Base-by-base conservation (phyloP, 805 yeast genomes). In the Lipomyces sp. region DNA sequence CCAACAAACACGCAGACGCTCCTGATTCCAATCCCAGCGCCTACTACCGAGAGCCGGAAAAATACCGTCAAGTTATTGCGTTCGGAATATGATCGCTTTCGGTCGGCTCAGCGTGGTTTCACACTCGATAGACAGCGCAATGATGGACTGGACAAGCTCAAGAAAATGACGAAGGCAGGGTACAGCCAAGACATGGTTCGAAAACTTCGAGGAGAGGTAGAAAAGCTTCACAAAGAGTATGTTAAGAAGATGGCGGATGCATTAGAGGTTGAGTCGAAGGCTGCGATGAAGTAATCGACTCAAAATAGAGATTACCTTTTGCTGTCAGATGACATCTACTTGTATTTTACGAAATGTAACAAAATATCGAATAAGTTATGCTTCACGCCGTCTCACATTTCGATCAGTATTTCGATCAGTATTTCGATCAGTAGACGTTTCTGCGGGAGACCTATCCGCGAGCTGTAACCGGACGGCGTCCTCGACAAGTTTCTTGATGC, bases 1-100 rank as follows among this genome's bases (percentile, higher is more conserved):
- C 79, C 86, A 1, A 72, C 78, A 47, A 85, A 84, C 64, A 81
- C 82, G 31, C 95, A 84, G 67, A 74, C 83, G 29, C 71, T 91
- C 62, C 81, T 80, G 58, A 83, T 88, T 16, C 78, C 86, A 1
- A 71, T 89, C 52, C 95, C 95, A 14, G 81, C 88, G 23, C 77
- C 83, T 16, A 82, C 91, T 2, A 76, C 82, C 4, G 95, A 84
- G 50, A 72, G 82, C 24, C 82, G 78, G 71, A 69, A 63, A 72
- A 55, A 78, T 49, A 68, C 72, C 43, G 76, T 74, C 7, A 83
- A 81, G 38, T 7, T 11, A 5, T 13, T 36, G 4, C 39, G 39
- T 7, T 21, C 23, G n/a, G 23, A 8, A 19, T 21, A 19, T 10
- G 39, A 36, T 10, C 4, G 7, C 5, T 7, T 13, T 14, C 39